These are phyloP conservation scores for Lachnellula cervina DNA, from an alignment of 2,329 filamentous ascomycete species.

Conservation along the genomic window DNA sequence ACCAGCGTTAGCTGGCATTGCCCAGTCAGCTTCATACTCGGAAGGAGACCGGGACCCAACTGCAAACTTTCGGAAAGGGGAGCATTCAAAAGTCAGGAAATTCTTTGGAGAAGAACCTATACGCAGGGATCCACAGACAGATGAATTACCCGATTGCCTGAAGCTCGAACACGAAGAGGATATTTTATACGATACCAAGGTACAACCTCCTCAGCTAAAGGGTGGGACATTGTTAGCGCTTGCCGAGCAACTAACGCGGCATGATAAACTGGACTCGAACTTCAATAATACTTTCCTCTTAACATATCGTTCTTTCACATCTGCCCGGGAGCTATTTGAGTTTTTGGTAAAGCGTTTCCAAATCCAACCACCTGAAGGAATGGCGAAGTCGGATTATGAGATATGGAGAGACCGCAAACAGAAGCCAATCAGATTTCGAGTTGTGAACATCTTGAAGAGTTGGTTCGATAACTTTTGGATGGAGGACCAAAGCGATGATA, in stretches of 20 bases:
- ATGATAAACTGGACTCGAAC: slow-evolving; percentile 89
- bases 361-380: slow-evolving; percentile 81
- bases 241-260: slow-evolving; percentile 90
- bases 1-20: slow-evolving; percentile 25
- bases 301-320: slow-evolving; percentile 93
- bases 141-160: slow-evolving; percentile 80
- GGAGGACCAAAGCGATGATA: slow-evolving; percentile 84
- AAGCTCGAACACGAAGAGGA: slow-evolving; percentile 84
- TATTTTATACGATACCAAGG: slow-evolving; percentile 82
- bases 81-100: slow-evolving; percentile 60
- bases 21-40: slow-evolving; percentile 55
- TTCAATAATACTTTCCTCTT: slow-evolving; percentile 98
- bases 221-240: slow-evolving; percentile 84
- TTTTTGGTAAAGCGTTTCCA: slow-evolving; percentile 87
- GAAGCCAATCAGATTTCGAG: slow-evolving; percentile 89
- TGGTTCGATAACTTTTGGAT: slow-evolving; percentile 99
- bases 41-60: slow-evolving; percentile 42
- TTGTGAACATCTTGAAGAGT: slow-evolving; percentile 95
- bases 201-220: slow-evolving; percentile 69
- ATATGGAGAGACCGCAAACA: slow-evolving; percentile 92
- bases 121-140: slow-evolving; percentile 37
- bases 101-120: slow-evolving; percentile 60
- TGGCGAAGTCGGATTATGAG: slow-evolving; percentile 72
- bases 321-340: slow-evolving; percentile 85
- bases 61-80: slow-evolving; percentile 52